A percentile compares a stretch with the other conserved stretches of the same genome.
phyloP scores from a whole-genome alignment of 352 stramenopile genomes.

The Globisporangium rhizosaccharum region DNA sequence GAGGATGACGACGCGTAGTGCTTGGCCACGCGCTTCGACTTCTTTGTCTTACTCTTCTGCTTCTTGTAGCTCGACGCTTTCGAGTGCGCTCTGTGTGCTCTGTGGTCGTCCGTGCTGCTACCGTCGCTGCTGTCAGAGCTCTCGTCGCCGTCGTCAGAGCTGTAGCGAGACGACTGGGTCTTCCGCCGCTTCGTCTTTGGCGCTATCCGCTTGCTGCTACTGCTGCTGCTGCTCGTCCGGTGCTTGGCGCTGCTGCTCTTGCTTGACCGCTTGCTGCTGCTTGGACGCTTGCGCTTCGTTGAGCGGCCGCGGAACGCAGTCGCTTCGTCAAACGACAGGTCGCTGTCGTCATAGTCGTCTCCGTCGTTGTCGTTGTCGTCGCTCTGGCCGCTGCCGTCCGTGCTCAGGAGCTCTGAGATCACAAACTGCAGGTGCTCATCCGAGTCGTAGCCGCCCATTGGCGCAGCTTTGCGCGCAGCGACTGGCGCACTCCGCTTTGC shows the following conservation, averaged over 20 bases:
- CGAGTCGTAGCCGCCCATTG: conserved; percentile 6
- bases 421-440: conserved; percentile 14
- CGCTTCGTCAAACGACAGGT: conserved; percentile 5
- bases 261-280: background rate
- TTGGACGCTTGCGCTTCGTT: conserved; percentile 12
- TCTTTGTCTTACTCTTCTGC: background rate
- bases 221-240: background rate
- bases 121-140: conserved; percentile 1
- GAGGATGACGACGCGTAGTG: background rate
- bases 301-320: conserved; percentile 1
- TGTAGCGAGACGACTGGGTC: background rate
- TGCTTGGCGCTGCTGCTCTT: background rate
- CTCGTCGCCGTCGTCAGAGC: conserved; percentile 1
- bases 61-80: background rate
- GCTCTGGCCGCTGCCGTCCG: background rate
- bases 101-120: background rate
- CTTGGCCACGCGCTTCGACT: background rate
- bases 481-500: conserved; percentile 5
- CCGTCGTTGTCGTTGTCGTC: conserved; percentile 1
- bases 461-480: conserved; percentile 7
- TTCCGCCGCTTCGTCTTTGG: background rate
- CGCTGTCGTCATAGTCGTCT: conserved; percentile 7
- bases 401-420: conserved; percentile 15
- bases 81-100: background rate
- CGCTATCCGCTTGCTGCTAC: background rate